phyloP scores from a whole-genome alignment of 768 basidiomycete genomes.

The Tylopilus plumbeoviolaceoides region DNA sequence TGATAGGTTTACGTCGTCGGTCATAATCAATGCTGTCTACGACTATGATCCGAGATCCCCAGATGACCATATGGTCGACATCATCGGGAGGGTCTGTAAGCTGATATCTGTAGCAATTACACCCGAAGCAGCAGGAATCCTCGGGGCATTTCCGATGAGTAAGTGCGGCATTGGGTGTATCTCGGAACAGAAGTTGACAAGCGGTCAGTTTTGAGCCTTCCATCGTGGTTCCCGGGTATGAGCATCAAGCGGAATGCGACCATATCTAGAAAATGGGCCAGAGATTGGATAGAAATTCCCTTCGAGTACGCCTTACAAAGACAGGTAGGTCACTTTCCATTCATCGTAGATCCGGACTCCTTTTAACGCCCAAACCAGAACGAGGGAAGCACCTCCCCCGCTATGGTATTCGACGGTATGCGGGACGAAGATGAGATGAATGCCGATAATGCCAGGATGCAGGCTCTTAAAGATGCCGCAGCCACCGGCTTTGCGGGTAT shows the following conservation, averaged over 20 bases:
- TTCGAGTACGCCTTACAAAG: slow-evolving; percentile 25
- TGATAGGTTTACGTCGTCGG: slow-evolving; percentile 20
- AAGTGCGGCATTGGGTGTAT: background rate
- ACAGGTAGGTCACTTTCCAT: slow-evolving; percentile 19
- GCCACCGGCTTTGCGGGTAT: slow-evolving; percentile 16
- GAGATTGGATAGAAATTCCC: slow-evolving; percentile 21
- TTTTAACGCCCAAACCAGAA: background rate
- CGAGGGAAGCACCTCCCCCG: slow-evolving; percentile 8
- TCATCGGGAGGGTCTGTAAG: slow-evolving; percentile 11
- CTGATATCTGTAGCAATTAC: background rate
- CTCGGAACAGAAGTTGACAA: background rate
- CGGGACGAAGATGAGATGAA: background rate
- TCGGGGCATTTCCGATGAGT: slow-evolving; percentile 16
- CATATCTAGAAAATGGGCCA: slow-evolving; percentile 1
- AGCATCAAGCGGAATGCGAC: slow-evolving; percentile 12
- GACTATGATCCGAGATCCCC: slow-evolving; percentile 16
- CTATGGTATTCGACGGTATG: slow-evolving; percentile 18
- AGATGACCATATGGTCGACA: slow-evolving; percentile 10
- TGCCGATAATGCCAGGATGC: background rate
- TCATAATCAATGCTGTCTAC: slow-evolving; percentile 20
- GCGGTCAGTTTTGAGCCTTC: slow-evolving; percentile 12
- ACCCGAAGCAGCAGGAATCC: slow-evolving; percentile 10
- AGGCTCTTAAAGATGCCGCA: slow-evolving; percentile 14
- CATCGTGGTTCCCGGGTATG: slow-evolving; percentile 20
- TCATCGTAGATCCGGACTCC: background rate